Base-by-base conservation (phyloP, 768 basidiomycete genomes). In the Podaxis sp. region DNA sequence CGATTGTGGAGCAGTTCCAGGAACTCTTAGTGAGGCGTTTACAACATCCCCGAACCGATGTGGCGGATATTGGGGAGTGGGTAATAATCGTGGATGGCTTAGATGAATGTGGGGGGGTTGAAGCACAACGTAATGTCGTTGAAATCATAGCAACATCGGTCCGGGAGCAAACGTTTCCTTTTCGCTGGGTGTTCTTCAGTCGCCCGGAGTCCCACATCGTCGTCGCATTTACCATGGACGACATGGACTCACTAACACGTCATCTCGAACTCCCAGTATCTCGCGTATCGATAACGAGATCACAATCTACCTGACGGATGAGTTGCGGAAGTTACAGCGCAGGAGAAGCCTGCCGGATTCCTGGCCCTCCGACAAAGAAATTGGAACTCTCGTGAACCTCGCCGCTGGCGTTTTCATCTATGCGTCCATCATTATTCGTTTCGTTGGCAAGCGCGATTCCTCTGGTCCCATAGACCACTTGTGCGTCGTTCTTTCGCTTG, bases 71-170 rank as follows among this genome's bases (percentile, higher is more conserved):
- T 3, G 21, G n/a, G 9, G n/a, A 48, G 16, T 14, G 14, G 5
- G 28, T 60, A 2, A 54, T 63, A 3, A 18, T 63, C 0, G 52
- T 64, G 11, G 63, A 64, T 40, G 63, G 63, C 2, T 42, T 64
- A 5, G 63, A 62, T 47, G 63, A 64, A 27, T 64, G 63, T 47
- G 57, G n/a, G 3, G 16, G 11, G 1, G 23, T 5, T 9, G 16
- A 28, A 18, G 32, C 16, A 2, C 57, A 57, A 18, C 14, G 9
- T 13, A 13, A 47, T 5, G 50, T 57, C 5, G 10, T 57, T 14
- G 46, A 48, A 16, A 16, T 38, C 35, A 35, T 57, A 2, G 57
- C 57, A 4, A 10, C 14, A 6, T 57, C 57, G 5, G n/a, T 57
- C 18, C 46, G 18, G 10, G 48, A 35, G 14, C 9, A 7, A 1